Evolutionary conservation across 331 rosid genomes (phyloP), one percentile per base, ranked within the genome.

Genomic region (Spiraea crenata): DNA sequence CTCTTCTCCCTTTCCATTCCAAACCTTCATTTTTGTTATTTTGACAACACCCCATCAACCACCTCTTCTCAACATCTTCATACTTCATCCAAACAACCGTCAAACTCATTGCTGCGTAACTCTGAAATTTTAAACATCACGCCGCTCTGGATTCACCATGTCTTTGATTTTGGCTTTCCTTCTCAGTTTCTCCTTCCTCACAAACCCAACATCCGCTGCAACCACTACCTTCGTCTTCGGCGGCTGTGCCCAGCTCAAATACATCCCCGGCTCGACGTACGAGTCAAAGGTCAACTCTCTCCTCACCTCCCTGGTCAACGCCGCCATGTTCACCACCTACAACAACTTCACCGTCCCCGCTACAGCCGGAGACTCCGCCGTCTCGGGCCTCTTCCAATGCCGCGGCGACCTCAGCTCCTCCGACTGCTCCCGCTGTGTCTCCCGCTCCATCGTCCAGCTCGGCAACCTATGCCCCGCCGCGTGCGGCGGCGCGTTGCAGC

Each of bases 401-500:
- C 98, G 93, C 3, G 98, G 96, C 0, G 92, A 95, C 82, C 83
- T 95, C 55, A 6, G 6, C 76, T 15, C 45, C 64, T 65, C 17
- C 67, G 91, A 84, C 72, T 95, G 99, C 86, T 66, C 82, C 0
- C 70, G 58, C 25, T 95, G 99, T 71, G 85, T 95, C 2, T 4
- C 80, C 1, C 85, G 79, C 14, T 86, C 93, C 0, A 88, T 88
- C 14, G 79, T 72, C n/a, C 96, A 84, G 9, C 84, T 95, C 38
- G 92, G 93, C 15, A 79, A 87, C 0, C 61, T 89, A 44, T 95
- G 99, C 79, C 50, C 31, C 7, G 72, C 44, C 81, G 52, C 96
- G 1, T 65, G 76, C 76, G 99, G 98, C 14, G 99, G 92, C 72
- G 96, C 88, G 85, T 77, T 95, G 87, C 99, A 95, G 79, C 80